phyloP scores from a whole-genome alignment of 108 stramenopile species.

The Discostella stelligeroides region DNA sequence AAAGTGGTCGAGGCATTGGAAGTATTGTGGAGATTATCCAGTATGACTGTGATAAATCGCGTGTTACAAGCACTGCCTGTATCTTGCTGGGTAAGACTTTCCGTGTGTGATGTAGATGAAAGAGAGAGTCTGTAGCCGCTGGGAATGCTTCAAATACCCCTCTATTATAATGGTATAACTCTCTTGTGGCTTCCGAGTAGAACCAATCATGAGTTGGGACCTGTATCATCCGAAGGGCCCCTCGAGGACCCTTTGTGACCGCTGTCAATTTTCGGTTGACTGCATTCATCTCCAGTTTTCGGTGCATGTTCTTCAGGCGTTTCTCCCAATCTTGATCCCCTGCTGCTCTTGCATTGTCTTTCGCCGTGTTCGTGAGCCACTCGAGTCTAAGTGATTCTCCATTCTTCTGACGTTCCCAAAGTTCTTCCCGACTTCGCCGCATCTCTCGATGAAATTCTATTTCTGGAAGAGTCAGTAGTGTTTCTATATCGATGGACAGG shows the following conservation, averaged over 20 bases:
- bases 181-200: neutral
- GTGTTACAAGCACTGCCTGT: too few relatives aligned
- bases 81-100: neutral
- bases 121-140: neutral
- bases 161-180: neutral
- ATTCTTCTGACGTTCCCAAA: neutral
- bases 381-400: neutral
- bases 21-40: too few relatives aligned
- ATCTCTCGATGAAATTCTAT: neutral
- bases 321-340: neutral
- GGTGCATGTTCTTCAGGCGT: neutral
- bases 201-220: constrained; percentile 4
- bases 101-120: neutral
- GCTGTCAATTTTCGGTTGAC: neutral
- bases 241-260: neutral
- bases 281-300: neutral
- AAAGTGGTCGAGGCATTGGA: too few relatives aligned
- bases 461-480: neutral
- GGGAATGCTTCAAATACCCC: neutral
- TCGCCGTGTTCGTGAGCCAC: neutral
- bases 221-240: neutral
- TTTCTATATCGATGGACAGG: neutral
- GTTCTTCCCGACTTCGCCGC: neutral
- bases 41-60: too few relatives aligned
- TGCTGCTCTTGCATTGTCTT: neutral